phyloP scores from a whole-genome alignment of 129 eudicot species.

The Escallonia rubra region DNA sequence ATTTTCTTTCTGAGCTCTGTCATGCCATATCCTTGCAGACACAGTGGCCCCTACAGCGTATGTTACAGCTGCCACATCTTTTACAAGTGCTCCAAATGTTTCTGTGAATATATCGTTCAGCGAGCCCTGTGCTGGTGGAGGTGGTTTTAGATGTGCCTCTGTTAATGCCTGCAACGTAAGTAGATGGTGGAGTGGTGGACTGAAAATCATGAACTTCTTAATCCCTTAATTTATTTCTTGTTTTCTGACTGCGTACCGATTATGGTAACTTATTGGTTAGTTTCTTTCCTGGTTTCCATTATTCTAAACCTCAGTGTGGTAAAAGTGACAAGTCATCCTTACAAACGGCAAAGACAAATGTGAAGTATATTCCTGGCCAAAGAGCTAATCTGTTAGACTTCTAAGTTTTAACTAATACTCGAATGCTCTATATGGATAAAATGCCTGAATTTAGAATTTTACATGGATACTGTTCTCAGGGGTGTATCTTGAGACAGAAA shows the following conservation, averaged over 20 bases:
- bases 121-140: slow-evolving; percentile 57
- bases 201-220: background rate
- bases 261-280: too few species aligned
- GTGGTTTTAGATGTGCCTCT: slow-evolving; percentile 75
- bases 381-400: background rate
- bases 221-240: too few species aligned
- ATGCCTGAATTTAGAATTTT: too few species aligned
- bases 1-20: background rate
- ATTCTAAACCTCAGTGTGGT: too few species aligned
- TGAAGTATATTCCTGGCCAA: background rate
- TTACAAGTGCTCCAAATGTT: slow-evolving; percentile 58
- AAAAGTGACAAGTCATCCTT: too few species aligned
- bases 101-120: slow-evolving; percentile 66
- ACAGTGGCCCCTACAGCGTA: slow-evolving; percentile 75
- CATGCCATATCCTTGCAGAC: slow-evolving; percentile 42
- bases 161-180: slow-evolving; percentile 86
- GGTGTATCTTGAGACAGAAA: too few species aligned
- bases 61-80: slow-evolving; percentile 51
- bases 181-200: slow-evolving; percentile 42
- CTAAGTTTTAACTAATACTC: too few species aligned
- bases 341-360: background rate
- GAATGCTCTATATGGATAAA: too few species aligned
- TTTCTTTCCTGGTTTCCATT: too few species aligned
- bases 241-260: too few species aligned
- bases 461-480: too few species aligned